Evolutionary conservation across 2,329 filamentous ascomycete genomes (phyloP).

Genomic region (Ramichloridium luteum): DNA sequence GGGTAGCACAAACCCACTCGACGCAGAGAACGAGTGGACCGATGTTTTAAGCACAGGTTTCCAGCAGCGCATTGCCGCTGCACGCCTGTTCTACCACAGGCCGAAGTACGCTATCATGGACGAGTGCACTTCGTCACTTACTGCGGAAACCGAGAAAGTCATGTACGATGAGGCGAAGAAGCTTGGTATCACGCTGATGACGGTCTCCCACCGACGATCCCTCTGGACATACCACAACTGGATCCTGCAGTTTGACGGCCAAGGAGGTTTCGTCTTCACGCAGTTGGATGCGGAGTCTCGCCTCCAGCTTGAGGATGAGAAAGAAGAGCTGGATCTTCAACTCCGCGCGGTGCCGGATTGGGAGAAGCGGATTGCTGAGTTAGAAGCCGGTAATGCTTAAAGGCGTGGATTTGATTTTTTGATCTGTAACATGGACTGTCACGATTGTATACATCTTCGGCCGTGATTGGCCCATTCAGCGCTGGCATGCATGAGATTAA

Average conservation of each 20-base stretch:
- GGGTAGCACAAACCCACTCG: conserved; percentile 49
- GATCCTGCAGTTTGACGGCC: conserved; percentile 93
- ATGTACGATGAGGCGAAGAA: conserved; percentile 97
- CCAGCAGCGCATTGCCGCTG: conserved; percentile 95
- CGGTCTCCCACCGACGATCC: conserved; percentile 79
- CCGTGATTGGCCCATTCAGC: too few relatives aligned
- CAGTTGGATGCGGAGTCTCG: conserved; percentile 76
- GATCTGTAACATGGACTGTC: too few relatives aligned
- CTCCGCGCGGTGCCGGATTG: conserved; percentile 78
- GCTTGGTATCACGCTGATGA: conserved; percentile 90
- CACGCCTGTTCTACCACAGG: conserved; percentile 82
- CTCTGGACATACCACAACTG: conserved; percentile 93
- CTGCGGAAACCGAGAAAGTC: conserved; percentile 80
- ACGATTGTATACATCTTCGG: too few relatives aligned
- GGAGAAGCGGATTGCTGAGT: conserved; percentile 69
- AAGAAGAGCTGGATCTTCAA: conserved; percentile 80
- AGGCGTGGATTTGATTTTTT: too few relatives aligned
- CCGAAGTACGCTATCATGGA: conserved; percentile 92
- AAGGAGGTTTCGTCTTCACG: conserved; percentile 84
- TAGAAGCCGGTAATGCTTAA: conserved; percentile 31
- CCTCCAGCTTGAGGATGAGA: conserved; percentile 84
- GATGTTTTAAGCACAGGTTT: conserved; percentile 85
- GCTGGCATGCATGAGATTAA: too few relatives aligned
- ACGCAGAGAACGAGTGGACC: conserved; percentile 91
- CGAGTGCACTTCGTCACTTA: conserved; percentile 93